Conservation (phyloP, 139 green algal genomes). For the Klebsormidium nitens region DNA sequence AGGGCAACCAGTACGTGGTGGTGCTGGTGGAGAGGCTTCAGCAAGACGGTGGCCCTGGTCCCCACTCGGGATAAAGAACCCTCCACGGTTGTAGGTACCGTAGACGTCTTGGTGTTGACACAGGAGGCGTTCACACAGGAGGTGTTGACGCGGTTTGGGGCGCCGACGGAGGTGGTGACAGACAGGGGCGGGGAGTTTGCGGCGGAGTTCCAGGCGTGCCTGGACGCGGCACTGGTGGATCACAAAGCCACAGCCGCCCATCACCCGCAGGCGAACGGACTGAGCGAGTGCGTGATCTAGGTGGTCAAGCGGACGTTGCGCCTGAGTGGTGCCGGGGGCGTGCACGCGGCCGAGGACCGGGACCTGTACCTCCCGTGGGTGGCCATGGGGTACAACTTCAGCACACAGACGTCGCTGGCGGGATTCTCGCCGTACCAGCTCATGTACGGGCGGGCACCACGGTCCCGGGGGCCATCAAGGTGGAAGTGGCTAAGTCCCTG, state of each 20-base stretch:
- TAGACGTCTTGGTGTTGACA: too few relatives aligned
- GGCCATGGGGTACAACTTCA: slow-evolving; percentile 36
- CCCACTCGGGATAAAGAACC: background rate
- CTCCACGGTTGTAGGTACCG: background rate
- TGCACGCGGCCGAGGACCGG: background rate
- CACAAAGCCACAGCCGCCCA: slow-evolving; percentile 24
- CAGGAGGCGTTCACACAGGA: slow-evolving; percentile 21
- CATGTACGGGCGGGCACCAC: slow-evolving; percentile 11
- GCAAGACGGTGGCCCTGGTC: slow-evolving; percentile 10
- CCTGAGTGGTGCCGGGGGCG: slow-evolving; percentile 11
- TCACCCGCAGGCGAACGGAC: slow-evolving; percentile 37
- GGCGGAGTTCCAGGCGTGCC: slow-evolving; percentile 33
- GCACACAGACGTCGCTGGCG: slow-evolving; percentile 5
- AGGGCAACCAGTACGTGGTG: background rate
- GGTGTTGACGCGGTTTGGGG: slow-evolving; percentile 18
- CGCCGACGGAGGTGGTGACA: slow-evolving; percentile 33
- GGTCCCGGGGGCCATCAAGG: too few relatives aligned
- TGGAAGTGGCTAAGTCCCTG: too few relatives aligned
- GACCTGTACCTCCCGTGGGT: slow-evolving; percentile 28
- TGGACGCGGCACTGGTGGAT: slow-evolving; percentile 20
- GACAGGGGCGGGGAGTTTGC: slow-evolving; percentile 35
- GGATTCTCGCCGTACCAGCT: slow-evolving; percentile 26
- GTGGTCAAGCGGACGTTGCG: slow-evolving; percentile 27
- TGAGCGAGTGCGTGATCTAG: slow-evolving; percentile 28
- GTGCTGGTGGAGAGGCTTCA: slow-evolving; percentile 12